phyloP scores from a whole-genome alignment of 2,329 filamentous ascomycete species.

The Rhinocladiella mackenziei region DNA sequence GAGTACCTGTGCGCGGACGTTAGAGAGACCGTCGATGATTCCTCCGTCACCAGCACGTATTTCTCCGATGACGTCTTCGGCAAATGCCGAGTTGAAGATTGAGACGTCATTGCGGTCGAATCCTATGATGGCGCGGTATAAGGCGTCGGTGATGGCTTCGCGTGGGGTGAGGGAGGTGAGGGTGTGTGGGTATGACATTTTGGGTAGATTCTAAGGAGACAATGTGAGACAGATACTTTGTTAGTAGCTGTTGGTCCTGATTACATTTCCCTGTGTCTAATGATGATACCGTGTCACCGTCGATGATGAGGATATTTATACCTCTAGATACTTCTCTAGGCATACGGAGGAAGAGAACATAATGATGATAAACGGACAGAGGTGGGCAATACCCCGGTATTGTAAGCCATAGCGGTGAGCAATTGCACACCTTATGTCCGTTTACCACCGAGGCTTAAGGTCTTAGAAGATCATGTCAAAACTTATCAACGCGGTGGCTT shows the following conservation, averaged over 20 bases:
- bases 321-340: too few relatives aligned
- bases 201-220: neutral
- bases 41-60: conserved; percentile 2
- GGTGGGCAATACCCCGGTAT: too few relatives aligned
- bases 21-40: conserved; percentile 11
- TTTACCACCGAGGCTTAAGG: too few relatives aligned
- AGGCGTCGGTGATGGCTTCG: conserved; percentile 30
- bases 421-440: too few relatives aligned
- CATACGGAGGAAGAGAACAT: too few relatives aligned
- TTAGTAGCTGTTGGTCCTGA: neutral
- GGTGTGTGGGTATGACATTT: conserved; percentile 3
- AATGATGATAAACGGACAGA: too few relatives aligned
- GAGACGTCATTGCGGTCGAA: conserved; percentile 27
- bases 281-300: too few relatives aligned
- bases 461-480: too few relatives aligned
- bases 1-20: conserved; percentile 21
- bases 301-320: too few relatives aligned
- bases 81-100: conserved; percentile 29
- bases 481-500: too few relatives aligned
- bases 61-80: conserved; percentile 18
- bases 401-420: too few relatives aligned
- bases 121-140: conserved; percentile 29
- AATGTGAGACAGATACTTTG: neutral
- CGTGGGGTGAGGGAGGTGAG: conserved; percentile 23
- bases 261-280: too few relatives aligned